Conservation (phyloP, 2,329 filamentous ascomycete genomes). For the Colletotrichum aenigma region DNA sequence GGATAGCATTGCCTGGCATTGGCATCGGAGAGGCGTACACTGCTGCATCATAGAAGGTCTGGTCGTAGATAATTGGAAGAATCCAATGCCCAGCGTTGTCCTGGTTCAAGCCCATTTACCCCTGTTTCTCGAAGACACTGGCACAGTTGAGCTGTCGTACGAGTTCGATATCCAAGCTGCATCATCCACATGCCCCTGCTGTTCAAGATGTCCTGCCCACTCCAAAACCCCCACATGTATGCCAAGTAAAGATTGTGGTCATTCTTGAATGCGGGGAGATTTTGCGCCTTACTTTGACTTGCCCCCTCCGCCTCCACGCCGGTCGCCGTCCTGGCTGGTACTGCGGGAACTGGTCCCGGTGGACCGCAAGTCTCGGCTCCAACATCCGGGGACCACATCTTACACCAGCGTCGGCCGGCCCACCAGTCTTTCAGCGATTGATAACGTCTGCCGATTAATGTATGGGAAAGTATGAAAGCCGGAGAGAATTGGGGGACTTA, state of each 20-base stretch:
- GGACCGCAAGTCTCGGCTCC: background rate
- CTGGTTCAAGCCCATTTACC: background rate
- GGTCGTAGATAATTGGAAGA: background rate
- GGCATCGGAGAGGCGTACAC: background rate
- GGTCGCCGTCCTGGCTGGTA: background rate
- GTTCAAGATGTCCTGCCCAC: background rate
- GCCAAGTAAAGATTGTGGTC: background rate
- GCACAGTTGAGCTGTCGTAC: background rate
- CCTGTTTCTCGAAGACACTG: background rate
- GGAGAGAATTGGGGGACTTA: accelerated
- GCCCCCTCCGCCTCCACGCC: background rate
- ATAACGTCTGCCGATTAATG: accelerated
- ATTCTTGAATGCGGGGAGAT: background rate
- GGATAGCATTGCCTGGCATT: slow-evolving; percentile 4
- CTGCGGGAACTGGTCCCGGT: background rate
- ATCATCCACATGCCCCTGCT: background rate
- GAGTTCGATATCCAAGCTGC: background rate
- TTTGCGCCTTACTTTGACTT: background rate
- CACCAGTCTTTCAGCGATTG: too few relatives aligned
- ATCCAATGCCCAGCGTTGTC: background rate
- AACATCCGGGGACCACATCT: background rate
- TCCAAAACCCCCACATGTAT: background rate
- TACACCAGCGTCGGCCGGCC: background rate
- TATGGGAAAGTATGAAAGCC: background rate
- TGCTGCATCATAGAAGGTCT: background rate